Percentiles rank a stretch among this genome's conserved stretches.
Evolutionary conservation across 768 basidiomycete genomes (phyloP).

Genomic region (Dictyophora rubrovolvata): DNA sequence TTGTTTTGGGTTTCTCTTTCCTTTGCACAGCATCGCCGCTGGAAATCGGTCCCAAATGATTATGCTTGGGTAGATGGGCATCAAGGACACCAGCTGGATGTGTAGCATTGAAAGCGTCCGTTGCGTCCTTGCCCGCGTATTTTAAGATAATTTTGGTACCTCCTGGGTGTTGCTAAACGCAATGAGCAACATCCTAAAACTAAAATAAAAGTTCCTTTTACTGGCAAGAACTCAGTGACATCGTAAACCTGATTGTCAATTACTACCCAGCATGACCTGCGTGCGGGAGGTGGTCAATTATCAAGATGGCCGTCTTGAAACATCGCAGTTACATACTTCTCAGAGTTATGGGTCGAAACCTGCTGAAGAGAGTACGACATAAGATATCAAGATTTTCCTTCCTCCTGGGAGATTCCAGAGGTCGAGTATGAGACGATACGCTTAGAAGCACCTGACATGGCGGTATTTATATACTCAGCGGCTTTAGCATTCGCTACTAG

Average conservation of each 20-base stretch:
- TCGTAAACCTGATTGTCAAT: constrained; percentile 77
- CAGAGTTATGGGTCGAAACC: not conserved
- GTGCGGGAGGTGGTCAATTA: not conserved
- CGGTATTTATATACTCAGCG: not conserved
- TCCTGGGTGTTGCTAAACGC: constrained; percentile 61
- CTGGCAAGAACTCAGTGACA: constrained; percentile 68
- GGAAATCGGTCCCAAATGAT: constrained; percentile 62
- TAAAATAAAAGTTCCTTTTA: constrained; percentile 21
- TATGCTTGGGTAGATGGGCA: constrained; percentile 56
- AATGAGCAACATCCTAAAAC: not conserved
- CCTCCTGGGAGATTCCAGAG: no score
- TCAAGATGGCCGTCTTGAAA: not conserved
- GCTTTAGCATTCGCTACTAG: not conserved
- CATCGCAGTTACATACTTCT: not conserved
- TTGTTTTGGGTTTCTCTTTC: constrained; percentile 37
- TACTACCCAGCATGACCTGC: constrained; percentile 62
- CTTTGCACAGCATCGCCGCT: constrained; percentile 31
- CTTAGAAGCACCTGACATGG: not conserved
- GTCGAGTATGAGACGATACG: no score
- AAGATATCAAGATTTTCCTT: not conserved
- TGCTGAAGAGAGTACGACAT: not conserved
- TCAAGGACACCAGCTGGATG: constrained; percentile 78
- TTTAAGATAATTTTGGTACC: constrained; percentile 73
- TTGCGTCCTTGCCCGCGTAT: constrained; percentile 83
- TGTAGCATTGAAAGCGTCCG: constrained; percentile 64